These are phyloP conservation scores for Phytophthora lateralis DNA, from an alignment of 352 stramenopile genomes.

Conservation along the genomic window DNA sequence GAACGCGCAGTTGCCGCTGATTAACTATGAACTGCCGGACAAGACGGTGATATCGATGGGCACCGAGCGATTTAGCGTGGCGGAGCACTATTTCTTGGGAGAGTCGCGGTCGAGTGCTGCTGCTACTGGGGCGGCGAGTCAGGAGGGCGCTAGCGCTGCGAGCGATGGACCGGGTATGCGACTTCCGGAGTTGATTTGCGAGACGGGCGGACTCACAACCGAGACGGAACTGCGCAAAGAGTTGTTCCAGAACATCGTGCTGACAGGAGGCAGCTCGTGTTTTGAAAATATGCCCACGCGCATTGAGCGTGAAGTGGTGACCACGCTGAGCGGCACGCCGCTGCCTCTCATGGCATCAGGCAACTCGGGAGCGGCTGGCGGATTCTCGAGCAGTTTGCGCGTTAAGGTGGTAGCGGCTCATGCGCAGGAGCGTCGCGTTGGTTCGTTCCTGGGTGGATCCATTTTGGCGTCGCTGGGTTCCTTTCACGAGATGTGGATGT, in stretches of 20 bases:
- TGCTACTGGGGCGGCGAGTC: constrained; percentile 7
- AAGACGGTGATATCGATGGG: constrained; percentile 85
- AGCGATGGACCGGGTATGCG: constrained; percentile 43
- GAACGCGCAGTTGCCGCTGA: constrained; percentile 76
- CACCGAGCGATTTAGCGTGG: constrained; percentile 87
- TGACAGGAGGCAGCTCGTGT: constrained; percentile 80
- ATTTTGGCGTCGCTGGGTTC: constrained; percentile 97
- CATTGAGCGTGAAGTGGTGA: constrained; percentile 78
- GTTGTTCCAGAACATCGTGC: constrained; percentile 83
- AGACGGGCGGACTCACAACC: constrained; percentile 61
- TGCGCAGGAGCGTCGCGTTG: constrained; percentile 66
- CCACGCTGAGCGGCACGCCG: constrained; percentile 46
- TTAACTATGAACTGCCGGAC: constrained; percentile 83
- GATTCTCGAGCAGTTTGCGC: constrained; percentile 51
- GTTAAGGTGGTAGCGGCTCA: constrained; percentile 78
- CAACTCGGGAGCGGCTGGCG: constrained; percentile 11
- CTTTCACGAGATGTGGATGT: constrained; percentile 99
- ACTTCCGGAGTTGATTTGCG: constrained; percentile 69
- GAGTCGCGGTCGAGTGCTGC: constrained; percentile 17
- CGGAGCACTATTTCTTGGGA: constrained; percentile 87
- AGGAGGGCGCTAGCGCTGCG: not conserved
- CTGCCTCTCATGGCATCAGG: constrained; percentile 35
- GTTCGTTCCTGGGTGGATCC: constrained; percentile 93
- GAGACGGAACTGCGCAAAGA: constrained; percentile 82
- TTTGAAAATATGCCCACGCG: constrained; percentile 80